phyloP scores from a whole-genome alignment of 768 basidiomycete genomes.

The Suillus sp. region DNA sequence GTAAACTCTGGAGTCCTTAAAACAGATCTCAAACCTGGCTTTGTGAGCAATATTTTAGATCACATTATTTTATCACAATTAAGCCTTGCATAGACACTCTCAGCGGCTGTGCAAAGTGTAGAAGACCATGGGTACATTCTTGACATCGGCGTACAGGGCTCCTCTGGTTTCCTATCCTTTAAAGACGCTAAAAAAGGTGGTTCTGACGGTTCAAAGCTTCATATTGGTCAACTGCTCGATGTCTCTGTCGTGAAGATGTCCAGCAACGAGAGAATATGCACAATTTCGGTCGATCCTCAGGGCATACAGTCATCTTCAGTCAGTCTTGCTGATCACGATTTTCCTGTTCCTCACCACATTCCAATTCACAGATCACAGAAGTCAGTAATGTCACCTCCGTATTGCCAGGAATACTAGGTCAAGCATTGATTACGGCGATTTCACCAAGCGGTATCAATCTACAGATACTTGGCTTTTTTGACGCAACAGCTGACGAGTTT shows the following conservation, averaged over 20 bases:
- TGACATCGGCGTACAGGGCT: slow-evolving; percentile 77
- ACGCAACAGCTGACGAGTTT: slow-evolving; percentile 83
- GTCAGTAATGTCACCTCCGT: slow-evolving; percentile 73
- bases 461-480: slow-evolving; percentile 90
- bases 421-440: slow-evolving; percentile 78
- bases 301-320: slow-evolving; percentile 59
- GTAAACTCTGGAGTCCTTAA: slow-evolving; percentile 83
- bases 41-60: slow-evolving; percentile 52
- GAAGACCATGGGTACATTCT: slow-evolving; percentile 97
- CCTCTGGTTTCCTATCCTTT: slow-evolving; percentile 85
- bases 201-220: slow-evolving; percentile 37
- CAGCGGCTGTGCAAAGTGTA: slow-evolving; percentile 78
- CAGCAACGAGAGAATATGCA: slow-evolving; percentile 54
- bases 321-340: slow-evolving; percentile 25
- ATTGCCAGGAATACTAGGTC: slow-evolving; percentile 84
- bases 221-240: slow-evolving; percentile 69
- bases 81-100: slow-evolving; percentile 55
- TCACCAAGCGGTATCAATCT: slow-evolving; percentile 78
- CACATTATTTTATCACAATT: slow-evolving; percentile 11
- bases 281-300: slow-evolving; percentile 60
- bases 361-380: slow-evolving; percentile 59
- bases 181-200: slow-evolving; percentile 69
- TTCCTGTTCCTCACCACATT: slow-evolving; percentile 10
- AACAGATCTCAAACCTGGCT: slow-evolving; percentile 73
- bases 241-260: slow-evolving; percentile 68